Evolutionary conservation across 2,329 filamentous ascomycete genomes (phyloP), one percentile per base, ranked within the genome.

Genomic region (Pseudopithomyces maydicus): DNA sequence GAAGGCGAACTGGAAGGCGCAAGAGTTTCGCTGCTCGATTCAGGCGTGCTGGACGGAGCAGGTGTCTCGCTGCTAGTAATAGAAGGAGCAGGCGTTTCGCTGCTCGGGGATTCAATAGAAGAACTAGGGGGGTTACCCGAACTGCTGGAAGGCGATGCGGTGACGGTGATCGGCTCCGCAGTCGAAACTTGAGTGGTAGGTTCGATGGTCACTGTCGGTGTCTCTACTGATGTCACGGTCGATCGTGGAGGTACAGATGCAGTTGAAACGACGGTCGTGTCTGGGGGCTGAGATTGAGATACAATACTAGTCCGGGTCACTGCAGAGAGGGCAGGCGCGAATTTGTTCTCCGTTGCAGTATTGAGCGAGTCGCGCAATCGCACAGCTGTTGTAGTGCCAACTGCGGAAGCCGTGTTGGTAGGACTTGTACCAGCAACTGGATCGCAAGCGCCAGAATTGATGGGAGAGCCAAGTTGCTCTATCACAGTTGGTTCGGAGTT

Each of bases 371-470:
- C 12, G 11, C 26, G 54, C 3, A 63, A 61, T 1, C 39, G 20
- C 0, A 69, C 6, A 6, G 61, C 4, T 7, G 54, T 59, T n/a
- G 48, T 45, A 26, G 38, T 49, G 2, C 43, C 52, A 32, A 45
- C 61, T 15, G 36, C 43, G 15, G 56, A 56, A 19, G 8, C n/a
- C 8, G 12, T 11, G 2, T 14, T 7, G 23, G 10, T 6, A 2
- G 26, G 20, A 14, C 46, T 32, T 2, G 65, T 64, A 17, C 66
- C 65, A n/a, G 62, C 57, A 4, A 74, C 54, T 1, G 73, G 73
- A 50, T 76, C 73, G 46, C 73, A 76, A 10, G 73, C 73, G 2
- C 50, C 51, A n/a, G 56, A 3, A 10, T 65, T 68, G 44, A 75
- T 74, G 0, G 64, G 23, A 2, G 54, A 23, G 3, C 69, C 71